phyloP scores from a whole-genome alignment of 2,329 filamentous ascomycete genomes.

The Penicillium sclerotigenum region DNA sequence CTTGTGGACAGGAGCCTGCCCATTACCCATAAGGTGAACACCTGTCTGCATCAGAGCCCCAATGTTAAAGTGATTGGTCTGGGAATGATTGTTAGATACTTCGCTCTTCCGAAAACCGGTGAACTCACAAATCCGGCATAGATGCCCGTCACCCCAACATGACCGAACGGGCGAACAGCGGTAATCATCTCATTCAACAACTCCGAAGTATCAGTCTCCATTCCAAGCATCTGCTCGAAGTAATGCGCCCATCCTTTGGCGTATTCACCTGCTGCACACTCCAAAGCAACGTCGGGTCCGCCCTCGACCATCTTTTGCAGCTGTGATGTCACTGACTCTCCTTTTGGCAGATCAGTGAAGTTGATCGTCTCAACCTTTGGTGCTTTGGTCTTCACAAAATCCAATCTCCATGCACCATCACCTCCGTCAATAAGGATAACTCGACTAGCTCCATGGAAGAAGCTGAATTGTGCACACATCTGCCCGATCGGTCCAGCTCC shows the following conservation, averaged over 20 bases:
- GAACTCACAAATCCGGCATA: slow-evolving; percentile 57
- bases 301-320: slow-evolving; percentile 71
- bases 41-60: slow-evolving; percentile 82
- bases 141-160: slow-evolving; percentile 73
- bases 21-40: slow-evolving; percentile 71
- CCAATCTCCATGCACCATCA: slow-evolving; percentile 59
- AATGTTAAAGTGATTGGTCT: slow-evolving; percentile 80
- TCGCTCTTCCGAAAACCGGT: neutral
- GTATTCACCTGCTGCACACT: slow-evolving; percentile 64
- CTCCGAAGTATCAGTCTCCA: slow-evolving; percentile 79
- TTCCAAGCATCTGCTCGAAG: slow-evolving; percentile 59
- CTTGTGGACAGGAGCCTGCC: slow-evolving; percentile 71
- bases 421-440: slow-evolving; percentile 78
- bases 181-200: slow-evolving; percentile 55
- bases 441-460: slow-evolving; percentile 68
- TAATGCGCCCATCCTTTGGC: slow-evolving; percentile 61
- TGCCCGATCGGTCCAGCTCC: slow-evolving; percentile 84
- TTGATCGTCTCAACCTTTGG: slow-evolving; percentile 67
- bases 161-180: slow-evolving; percentile 55
- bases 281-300: slow-evolving; percentile 71
- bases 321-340: slow-evolving; percentile 64
- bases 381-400: slow-evolving; percentile 63
- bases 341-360: slow-evolving; percentile 61
- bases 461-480: slow-evolving; percentile 66
- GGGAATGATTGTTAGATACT: neutral